Evolutionary conservation across 345 rosid species (phyloP).

Genomic region (Euphorbia peplus): DNA sequence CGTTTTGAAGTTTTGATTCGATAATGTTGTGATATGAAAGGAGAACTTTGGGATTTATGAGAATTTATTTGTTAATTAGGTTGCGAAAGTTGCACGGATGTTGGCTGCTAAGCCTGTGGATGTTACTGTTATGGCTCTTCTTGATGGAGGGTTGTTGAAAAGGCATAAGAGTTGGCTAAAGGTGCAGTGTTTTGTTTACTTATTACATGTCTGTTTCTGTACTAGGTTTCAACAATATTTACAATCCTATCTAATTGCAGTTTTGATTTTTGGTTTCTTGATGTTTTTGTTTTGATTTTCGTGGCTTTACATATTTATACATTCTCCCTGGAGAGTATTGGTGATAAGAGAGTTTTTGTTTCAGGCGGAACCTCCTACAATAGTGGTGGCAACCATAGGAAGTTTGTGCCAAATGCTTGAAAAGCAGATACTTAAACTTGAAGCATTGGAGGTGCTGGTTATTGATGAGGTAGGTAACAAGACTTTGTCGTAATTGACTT

Average conservation of each 20-base stretch:
- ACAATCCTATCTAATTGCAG: not conserved
- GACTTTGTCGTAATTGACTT: constrained; percentile 2
- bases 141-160: constrained; percentile 79
- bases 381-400: constrained; percentile 80
- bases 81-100: constrained; percentile 72
- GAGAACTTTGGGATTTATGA: not conserved
- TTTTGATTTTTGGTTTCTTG: not conserved
- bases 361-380: constrained; percentile 93
- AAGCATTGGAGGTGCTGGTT: constrained; percentile 63
- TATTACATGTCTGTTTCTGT: not conserved
- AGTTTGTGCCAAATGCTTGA: constrained; percentile 87
- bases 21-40: not conserved
- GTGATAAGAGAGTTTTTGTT: constrained; percentile 11
- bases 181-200: constrained; percentile 33
- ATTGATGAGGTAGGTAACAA: constrained; percentile 79
- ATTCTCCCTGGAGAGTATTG: not conserved
- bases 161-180: constrained; percentile 93
- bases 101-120: constrained; percentile 63
- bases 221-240: not conserved
- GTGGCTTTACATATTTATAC: not conserved
- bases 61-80: constrained; percentile 36
- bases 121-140: constrained; percentile 70
- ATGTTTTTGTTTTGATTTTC: constrained; percentile 1
- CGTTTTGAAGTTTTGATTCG: not conserved
- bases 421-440: constrained; percentile 68